phyloP scores from a whole-genome alignment of 202 grass and related monocot genomes.

The Bolboschoenoplectus hybrid region DNA sequence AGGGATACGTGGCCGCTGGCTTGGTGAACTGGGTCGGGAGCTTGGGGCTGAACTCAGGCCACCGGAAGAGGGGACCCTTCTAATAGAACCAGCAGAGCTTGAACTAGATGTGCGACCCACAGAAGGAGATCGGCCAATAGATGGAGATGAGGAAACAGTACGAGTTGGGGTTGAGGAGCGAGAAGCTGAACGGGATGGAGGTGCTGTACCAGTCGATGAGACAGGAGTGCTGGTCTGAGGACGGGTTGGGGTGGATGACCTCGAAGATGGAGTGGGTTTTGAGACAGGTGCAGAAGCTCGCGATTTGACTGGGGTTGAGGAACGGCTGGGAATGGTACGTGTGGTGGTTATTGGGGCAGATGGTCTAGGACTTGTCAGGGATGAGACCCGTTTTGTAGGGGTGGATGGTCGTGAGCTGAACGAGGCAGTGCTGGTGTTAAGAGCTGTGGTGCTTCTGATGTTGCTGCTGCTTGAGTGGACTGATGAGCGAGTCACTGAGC shows the following conservation, averaged over 20 bases:
- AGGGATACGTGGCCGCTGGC: conserved; percentile 55
- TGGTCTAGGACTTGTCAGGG: conserved; percentile 55
- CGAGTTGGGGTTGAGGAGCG: conserved; percentile 74
- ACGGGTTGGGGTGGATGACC: conserved; percentile 58
- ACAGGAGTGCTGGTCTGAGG: conserved; percentile 41
- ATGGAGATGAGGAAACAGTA: conserved; percentile 49
- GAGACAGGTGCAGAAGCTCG: conserved; percentile 60
- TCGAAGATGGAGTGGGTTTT: conserved; percentile 47
- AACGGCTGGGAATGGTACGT: conserved; percentile 52
- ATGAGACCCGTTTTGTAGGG: conserved; percentile 53
- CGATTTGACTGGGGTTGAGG: conserved; percentile 72
- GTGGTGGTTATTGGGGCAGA: conserved; percentile 41
- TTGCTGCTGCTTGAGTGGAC: conserved; percentile 54
- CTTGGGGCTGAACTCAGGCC: conserved; percentile 69
- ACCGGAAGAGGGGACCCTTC: conserved; percentile 43
- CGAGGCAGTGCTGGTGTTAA: conserved; percentile 63
- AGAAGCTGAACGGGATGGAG: conserved; percentile 61
- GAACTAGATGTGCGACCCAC: conserved; percentile 54
- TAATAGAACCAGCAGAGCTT: conserved; percentile 47
- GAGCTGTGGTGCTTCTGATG: conserved; percentile 57
- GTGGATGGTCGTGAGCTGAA: conserved; percentile 76
- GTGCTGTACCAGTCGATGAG: conserved; percentile 54
- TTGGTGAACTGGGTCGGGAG: conserved; percentile 84
- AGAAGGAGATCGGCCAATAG: conserved; percentile 61
- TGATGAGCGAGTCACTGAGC: conserved; percentile 64